A percentile compares a stretch with the other conserved stretches of the same genome.
phyloP scores from a whole-genome alignment of 208 protist genomes.

The Angomonas ambiguus region DNA sequence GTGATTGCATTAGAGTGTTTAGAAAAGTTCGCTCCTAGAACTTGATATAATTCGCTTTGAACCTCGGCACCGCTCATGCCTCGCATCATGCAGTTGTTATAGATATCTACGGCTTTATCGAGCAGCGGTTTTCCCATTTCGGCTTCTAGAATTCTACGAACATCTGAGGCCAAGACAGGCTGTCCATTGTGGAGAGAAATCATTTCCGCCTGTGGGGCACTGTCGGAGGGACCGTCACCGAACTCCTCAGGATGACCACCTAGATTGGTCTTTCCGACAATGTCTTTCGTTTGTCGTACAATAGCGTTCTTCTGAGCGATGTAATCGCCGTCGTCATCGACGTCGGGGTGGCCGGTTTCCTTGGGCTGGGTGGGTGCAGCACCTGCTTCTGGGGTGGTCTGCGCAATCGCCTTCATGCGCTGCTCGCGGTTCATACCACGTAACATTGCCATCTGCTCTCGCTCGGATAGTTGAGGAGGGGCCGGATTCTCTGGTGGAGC shows the following conservation, averaged over 20 bases:
- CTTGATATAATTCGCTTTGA: constrained; percentile 57
- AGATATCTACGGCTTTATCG: constrained; percentile 66
- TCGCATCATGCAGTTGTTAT: constrained; percentile 56
- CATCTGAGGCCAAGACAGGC: constrained; percentile 47
- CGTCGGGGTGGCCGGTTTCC: constrained; percentile 39
- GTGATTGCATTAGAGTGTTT: constrained; percentile 84
- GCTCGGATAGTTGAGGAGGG: constrained; percentile 50
- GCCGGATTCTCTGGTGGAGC: constrained; percentile 14
- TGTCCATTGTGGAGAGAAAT: constrained; percentile 62
- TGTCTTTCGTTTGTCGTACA: constrained; percentile 62
- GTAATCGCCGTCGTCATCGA: constrained; percentile 83
- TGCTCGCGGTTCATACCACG: constrained; percentile 79
- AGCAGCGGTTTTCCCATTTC: constrained; percentile 66
- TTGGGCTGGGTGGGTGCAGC: constrained; percentile 11
- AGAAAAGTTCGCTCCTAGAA: constrained; percentile 56
- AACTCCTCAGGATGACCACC: constrained; percentile 85
- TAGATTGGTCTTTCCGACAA: constrained; percentile 70
- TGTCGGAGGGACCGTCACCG: constrained; percentile 55
- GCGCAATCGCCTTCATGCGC: constrained; percentile 77
- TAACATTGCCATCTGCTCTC: constrained; percentile 87
- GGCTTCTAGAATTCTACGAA: constrained; percentile 53
- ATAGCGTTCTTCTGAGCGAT: constrained; percentile 84
- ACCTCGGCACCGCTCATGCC: constrained; percentile 63
- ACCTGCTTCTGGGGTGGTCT: constrained; percentile 28
- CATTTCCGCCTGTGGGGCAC: constrained; percentile 54